A percentile compares a stretch with the other conserved stretches of the same genome.
These are phyloP conservation scores for Trichosporon faecale DNA, from an alignment of 1,284 basidiomycete genomes.

Conservation along the genomic window DNA sequence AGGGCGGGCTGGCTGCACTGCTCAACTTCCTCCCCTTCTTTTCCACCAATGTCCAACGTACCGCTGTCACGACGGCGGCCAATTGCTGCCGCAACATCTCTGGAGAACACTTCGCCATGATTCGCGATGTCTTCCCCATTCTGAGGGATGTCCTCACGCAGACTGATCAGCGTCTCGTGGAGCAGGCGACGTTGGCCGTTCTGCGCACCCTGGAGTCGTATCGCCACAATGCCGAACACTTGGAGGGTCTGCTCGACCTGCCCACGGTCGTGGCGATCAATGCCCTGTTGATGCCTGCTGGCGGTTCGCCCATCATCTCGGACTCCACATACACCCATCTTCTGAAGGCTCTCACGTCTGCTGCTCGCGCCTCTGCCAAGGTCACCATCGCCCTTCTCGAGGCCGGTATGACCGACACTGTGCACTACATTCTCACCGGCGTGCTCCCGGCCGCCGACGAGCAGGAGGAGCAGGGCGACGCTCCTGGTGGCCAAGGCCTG, in stretches of 20 bases:
- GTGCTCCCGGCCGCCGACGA: conserved; percentile 68
- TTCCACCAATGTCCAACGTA: conserved; percentile 91
- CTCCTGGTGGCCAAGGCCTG: conserved; percentile 62
- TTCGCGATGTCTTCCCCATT: conserved; percentile 84
- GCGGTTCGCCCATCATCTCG: conserved; percentile 77
- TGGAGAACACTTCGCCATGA: conserved; percentile 78
- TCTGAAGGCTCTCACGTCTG: conserved; percentile 79
- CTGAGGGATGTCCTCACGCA: conserved; percentile 85
- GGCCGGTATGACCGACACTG: conserved; percentile 81
- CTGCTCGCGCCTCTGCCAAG: conserved; percentile 78
- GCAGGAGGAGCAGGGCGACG: conserved; percentile 64
- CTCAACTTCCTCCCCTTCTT: conserved; percentile 95
- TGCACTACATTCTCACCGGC: conserved; percentile 90
- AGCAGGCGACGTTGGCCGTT: conserved; percentile 87
- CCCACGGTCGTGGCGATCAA: conserved; percentile 82
- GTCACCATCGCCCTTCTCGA: conserved; percentile 80
- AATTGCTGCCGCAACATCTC: conserved; percentile 91
- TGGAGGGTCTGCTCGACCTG: conserved; percentile 77
- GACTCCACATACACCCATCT: conserved; percentile 81
- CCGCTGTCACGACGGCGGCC: conserved; percentile 89
- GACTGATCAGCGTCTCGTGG: conserved; percentile 87
- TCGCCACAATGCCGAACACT: conserved; percentile 73
- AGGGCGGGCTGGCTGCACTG: conserved; percentile 84
- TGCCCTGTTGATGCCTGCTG: conserved; percentile 76
- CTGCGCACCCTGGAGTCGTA: conserved; percentile 89